Conservation (phyloP, 225 moss, liverwort and hornwort genomes). For the Antitrichia curtipendula region DNA sequence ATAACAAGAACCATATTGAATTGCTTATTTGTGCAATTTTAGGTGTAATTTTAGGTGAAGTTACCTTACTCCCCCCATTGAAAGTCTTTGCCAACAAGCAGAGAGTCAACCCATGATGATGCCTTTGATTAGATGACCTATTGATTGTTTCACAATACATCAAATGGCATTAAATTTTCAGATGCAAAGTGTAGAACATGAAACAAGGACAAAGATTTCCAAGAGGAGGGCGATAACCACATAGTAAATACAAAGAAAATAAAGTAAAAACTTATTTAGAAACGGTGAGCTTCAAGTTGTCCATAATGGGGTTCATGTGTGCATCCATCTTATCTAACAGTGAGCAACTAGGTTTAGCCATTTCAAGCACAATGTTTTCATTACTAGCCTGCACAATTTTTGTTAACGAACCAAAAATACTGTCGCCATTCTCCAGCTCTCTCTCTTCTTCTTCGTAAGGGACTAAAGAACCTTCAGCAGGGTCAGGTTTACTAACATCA, state of each 20-base stretch:
- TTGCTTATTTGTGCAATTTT: background rate
- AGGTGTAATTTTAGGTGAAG: background rate
- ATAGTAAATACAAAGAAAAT: background rate
- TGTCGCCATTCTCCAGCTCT: conserved; percentile 5
- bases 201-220: background rate
- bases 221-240: background rate
- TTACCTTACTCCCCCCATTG: no score
- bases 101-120: background rate
- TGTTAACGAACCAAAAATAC: conserved; percentile 17
- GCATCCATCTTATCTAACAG: conserved; percentile 24
- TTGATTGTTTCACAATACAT: background rate
- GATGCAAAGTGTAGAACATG: background rate
- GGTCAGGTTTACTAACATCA: background rate
- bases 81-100: background rate
- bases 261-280: background rate
- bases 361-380: background rate
- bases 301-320: conserved; percentile 11
- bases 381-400: conserved; percentile 14
- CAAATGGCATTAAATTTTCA: background rate
- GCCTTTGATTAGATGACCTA: background rate
- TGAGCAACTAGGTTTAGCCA: background rate
- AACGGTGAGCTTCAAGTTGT: conserved; percentile 5
- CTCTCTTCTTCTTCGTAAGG: background rate
- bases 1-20: no score
- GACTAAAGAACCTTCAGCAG: background rate